These are phyloP conservation scores for Saccharomyces hybrid DNA, from an alignment of 1,139 yeast species.

Conservation along the genomic window DNA sequence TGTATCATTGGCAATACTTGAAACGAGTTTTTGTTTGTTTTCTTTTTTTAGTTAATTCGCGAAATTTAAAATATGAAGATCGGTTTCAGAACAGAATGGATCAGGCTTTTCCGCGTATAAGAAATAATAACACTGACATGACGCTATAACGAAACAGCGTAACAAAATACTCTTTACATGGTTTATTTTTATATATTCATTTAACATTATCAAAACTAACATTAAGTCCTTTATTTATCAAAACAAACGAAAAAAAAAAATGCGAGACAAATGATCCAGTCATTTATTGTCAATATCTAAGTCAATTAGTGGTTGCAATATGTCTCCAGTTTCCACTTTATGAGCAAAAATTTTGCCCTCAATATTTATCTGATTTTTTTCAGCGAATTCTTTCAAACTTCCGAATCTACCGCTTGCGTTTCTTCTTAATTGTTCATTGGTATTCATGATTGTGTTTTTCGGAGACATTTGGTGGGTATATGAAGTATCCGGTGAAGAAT, in stretches of 20 bases:
- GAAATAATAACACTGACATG: not conserved
- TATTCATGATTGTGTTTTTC: slow-evolving; percentile 17
- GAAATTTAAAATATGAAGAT: not conserved
- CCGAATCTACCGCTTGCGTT: slow-evolving; percentile 19
- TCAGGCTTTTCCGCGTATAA: not conserved
- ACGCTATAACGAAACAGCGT: not conserved
- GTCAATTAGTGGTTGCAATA: slow-evolving; percentile 2
- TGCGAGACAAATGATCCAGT: not conserved
- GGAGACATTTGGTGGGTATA: slow-evolving; percentile 14
- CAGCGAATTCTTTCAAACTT: slow-evolving; percentile 18
- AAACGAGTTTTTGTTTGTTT: not conserved
- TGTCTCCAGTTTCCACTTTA: slow-evolving; percentile 18
- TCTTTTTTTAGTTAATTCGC: not conserved
- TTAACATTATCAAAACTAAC: not conserved
- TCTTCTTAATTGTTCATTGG: slow-evolving; percentile 25
- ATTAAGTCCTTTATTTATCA: not conserved
- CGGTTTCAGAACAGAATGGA: not conserved
- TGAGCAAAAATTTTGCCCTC: slow-evolving; percentile 20
- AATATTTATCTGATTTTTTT: slow-evolving; percentile 15
- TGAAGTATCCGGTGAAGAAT: not conserved
- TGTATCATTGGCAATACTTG: not conserved
- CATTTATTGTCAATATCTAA: not conserved
- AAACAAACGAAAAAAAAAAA: not conserved
- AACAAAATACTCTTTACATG: not conserved
- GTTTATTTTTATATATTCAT: not conserved